Conservation (phyloP, 2,329 filamentous ascomycete genomes). For the Colletotrichum salicis region DNA sequence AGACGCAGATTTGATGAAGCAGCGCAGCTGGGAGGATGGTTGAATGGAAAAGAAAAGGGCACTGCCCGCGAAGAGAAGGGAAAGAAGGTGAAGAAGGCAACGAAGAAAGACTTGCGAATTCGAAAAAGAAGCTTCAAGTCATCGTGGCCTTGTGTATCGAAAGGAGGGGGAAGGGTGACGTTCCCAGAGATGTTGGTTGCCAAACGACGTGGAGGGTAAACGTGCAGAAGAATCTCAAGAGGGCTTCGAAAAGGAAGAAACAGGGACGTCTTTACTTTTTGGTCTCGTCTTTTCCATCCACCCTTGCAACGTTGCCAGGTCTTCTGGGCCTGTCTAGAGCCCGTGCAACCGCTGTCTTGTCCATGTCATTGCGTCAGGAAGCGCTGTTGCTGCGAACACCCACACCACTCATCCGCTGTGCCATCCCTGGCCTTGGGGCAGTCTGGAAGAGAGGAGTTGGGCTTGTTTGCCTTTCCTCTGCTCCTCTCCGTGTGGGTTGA, state of each 20-base stretch:
- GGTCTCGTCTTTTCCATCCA: conserved; percentile 12
- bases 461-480: not conserved
- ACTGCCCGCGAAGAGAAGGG: conserved; percentile 27
- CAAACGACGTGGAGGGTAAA: not conserved
- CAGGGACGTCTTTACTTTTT: not conserved
- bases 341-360: conserved; percentile 32
- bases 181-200: conserved; percentile 7
- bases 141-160: conserved; percentile 24
- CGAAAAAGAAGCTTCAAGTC: conserved; percentile 26
- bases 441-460: not conserved
- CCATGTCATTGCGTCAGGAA: conserved; percentile 32
- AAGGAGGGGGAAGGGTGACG: conserved; percentile 1
- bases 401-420: not conserved
- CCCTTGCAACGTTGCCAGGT: not conserved
- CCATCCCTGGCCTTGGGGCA: not conserved
- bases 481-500: not conserved
- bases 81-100: not conserved
- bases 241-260: not conserved
- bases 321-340: conserved; percentile 2
- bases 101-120: conserved; percentile 7
- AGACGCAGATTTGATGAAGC: conserved; percentile 14
- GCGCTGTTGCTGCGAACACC: conserved; percentile 5
- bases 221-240: not conserved
- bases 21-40: conserved; percentile 24
- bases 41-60: conserved; percentile 16